A percentile compares a stretch with the other conserved stretches of the same genome.
These are phyloP conservation scores for Haberlea rhodopensis DNA, from an alignment of 257 asterid species.

Conservation along the genomic window DNA sequence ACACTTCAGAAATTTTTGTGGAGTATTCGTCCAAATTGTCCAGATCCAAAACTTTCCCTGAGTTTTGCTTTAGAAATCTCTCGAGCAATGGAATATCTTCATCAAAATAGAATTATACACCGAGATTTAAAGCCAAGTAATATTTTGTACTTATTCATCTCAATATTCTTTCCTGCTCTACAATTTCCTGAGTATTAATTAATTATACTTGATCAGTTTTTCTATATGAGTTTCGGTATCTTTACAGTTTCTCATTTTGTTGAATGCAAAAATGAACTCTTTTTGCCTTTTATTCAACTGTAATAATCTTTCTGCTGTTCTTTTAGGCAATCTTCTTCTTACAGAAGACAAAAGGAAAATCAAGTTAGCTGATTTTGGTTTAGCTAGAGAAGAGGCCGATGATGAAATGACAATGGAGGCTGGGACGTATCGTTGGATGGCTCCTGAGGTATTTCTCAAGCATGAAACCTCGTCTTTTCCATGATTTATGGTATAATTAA, in stretches of 20 bases:
- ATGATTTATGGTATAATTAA: not conserved
- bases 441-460: constrained; percentile 54
- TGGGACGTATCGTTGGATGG: constrained; percentile 78
- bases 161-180: constrained; percentile 14
- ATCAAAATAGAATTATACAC: constrained; percentile 51
- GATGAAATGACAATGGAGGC: constrained; percentile 63
- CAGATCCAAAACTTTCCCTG: constrained; percentile 49
- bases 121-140: constrained; percentile 72
- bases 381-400: constrained; percentile 56
- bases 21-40: constrained; percentile 49
- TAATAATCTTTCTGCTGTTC: constrained; percentile 8
- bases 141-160: not conserved
- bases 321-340: constrained; percentile 60
- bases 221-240: not conserved
- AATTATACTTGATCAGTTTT: not conserved
- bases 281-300: constrained; percentile 7
- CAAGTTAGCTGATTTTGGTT: constrained; percentile 69
- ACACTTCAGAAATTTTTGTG: constrained; percentile 59
- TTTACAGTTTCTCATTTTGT: not conserved
- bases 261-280: not conserved
- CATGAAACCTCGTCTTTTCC: not conserved
- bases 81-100: constrained; percentile 64
- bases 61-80: constrained; percentile 51
- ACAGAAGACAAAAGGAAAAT: constrained; percentile 48
- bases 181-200: constrained; percentile 5